Evolutionary conservation across 495 filamentous ascomycete species (phyloP), one percentile per base, ranked within the genome.

Genomic region (Neurospora cerealis): DNA sequence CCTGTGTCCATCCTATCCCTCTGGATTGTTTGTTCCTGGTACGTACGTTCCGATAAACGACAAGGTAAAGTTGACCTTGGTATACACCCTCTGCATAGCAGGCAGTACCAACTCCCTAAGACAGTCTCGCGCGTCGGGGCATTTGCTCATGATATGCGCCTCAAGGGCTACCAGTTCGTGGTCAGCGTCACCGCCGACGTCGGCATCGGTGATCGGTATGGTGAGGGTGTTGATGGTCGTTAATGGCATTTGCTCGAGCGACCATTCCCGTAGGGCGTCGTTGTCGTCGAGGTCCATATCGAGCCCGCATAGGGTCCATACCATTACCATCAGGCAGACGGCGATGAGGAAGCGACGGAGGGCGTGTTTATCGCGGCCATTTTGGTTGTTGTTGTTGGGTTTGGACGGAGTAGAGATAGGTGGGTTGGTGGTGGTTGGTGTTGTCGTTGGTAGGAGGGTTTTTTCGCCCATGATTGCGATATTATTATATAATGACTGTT

Each of bases 91-190:
- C 81, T 92, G 88, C 93, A 99, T 97, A 4, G 93, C 88, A 3
- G 96, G 96, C 2, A 97, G 83, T 17, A 98, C 87, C 73, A 99
- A 79, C 71, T 95, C 85, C 69, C 89, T 88, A 7, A 99, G 85
- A 79, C 96, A 98, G 79, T 91, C 90, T 80, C 85, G 74, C 3
- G 93, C 92, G 80, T 96, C 93, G 1, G 96, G 96, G 77, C 96
- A 99, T 84, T 98, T 97, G 82, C 91, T 92, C 91, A 97, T 97
- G 74, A 97, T 92, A 78, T 96, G 93, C 72, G 93, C 92, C 79
- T 99, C 96, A 10, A 99, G 84, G 4, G 94, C 91, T 13, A 97
- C 90, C 70, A 80, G 74, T 39, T 73, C 73, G 66, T 72, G 36
- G 11, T 32, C 24, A 54, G n/a, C 21, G 46, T 48, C n/a, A 48